Conservation (phyloP, 345 rosid genomes). For the Combretum micranthum region DNA sequence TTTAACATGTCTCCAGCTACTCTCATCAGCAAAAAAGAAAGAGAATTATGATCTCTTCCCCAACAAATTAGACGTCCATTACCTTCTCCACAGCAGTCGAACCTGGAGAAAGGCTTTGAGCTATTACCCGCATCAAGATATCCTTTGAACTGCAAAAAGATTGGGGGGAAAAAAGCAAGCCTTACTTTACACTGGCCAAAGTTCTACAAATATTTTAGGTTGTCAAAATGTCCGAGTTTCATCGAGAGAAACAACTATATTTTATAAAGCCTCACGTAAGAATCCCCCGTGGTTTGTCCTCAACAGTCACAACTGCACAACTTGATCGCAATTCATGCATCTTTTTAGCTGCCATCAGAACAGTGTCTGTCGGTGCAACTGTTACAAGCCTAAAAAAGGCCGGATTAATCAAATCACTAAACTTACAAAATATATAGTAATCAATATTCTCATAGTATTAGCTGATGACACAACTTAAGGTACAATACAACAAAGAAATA, state of each 20-base stretch:
- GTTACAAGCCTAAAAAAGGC: slow-evolving; percentile 66
- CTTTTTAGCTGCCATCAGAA: slow-evolving; percentile 60
- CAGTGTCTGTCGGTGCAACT: slow-evolving; percentile 76
- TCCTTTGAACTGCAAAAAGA: slow-evolving; percentile 70
- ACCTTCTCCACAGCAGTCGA: slow-evolving; percentile 85
- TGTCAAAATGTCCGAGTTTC: no score
- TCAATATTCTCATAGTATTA: slow-evolving; percentile 1
- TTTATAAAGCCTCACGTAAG: slow-evolving; percentile 58
- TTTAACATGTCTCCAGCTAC: slow-evolving; percentile 3
- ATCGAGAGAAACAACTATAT: no score
- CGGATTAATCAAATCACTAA: slow-evolving; percentile 10
- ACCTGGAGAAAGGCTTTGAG: slow-evolving; percentile 69
- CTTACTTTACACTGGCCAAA: not conserved
- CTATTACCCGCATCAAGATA: slow-evolving; percentile 91
- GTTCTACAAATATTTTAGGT: no score
- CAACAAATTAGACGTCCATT: slow-evolving; percentile 8
- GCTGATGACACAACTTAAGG: slow-evolving; percentile 3
- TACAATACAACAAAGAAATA: slow-evolving; percentile 30
- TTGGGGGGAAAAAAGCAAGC: slow-evolving; percentile 12
- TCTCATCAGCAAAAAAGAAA: not conserved
- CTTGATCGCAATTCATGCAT: slow-evolving; percentile 74
- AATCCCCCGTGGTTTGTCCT: slow-evolving; percentile 76
- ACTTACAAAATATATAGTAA: not conserved
- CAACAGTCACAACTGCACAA: slow-evolving; percentile 71
- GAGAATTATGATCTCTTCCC: not conserved